Percentiles rank a stretch among this genome's conserved stretches.
These are phyloP conservation scores for Fraxinus latifolia DNA, from an alignment of 305 asterid species.

Conservation along the genomic window DNA sequence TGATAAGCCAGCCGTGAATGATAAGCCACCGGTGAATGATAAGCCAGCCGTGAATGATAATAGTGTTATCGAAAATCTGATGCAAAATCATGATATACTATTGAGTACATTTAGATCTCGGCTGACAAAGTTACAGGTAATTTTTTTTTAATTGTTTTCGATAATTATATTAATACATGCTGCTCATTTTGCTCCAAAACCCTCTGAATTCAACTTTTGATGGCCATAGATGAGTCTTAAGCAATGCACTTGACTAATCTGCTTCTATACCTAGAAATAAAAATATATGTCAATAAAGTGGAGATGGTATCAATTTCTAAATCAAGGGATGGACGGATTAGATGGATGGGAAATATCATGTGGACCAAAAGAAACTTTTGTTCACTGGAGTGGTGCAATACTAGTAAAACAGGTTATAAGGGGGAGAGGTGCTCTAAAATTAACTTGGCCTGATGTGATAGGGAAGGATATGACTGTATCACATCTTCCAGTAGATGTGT, in stretches of 20 bases:
- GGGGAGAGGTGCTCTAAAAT: background rate
- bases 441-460: background rate
- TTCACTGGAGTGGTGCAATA: background rate
- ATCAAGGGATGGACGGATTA: background rate
- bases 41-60: constrained; percentile 38
- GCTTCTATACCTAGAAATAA: background rate
- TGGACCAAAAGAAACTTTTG: background rate
- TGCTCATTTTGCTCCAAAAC: constrained; percentile 1
- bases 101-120: constrained; percentile 76
- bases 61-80: constrained; percentile 46
- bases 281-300: background rate
- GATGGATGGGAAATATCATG: background rate
- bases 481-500: background rate
- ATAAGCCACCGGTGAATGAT: background rate
- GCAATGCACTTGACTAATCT: background rate
- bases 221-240: constrained; percentile 7
- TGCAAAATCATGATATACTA: constrained; percentile 75
- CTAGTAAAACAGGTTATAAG: background rate
- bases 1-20: background rate
- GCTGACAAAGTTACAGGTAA: constrained; percentile 89
- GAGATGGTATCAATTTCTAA: background rate
- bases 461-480: background rate
- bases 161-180: background rate
- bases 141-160: constrained; percentile 1
- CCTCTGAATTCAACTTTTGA: background rate